These are phyloP conservation scores for Didymella arachidicola DNA, from an alignment of 2,329 filamentous ascomycete species.

Conservation along the genomic window DNA sequence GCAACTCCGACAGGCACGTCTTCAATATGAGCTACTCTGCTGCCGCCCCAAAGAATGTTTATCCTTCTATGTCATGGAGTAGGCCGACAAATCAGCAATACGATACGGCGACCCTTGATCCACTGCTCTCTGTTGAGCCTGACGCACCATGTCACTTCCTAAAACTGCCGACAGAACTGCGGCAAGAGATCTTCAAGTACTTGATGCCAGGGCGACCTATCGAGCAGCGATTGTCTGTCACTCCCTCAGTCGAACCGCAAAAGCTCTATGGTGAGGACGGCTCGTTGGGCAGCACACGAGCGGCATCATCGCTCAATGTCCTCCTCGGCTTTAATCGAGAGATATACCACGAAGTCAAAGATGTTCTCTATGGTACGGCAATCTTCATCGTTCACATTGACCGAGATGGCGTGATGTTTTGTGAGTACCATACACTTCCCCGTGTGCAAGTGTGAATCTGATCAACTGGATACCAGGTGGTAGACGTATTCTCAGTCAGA, in stretches of 20 bases:
- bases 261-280: neutral
- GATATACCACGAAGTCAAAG: neutral
- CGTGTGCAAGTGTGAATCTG: too few species aligned
- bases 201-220: neutral
- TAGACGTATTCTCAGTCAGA: neutral
- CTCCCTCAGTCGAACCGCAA: neutral
- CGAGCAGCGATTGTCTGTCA: neutral
- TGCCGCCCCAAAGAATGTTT: neutral
- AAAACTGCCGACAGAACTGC: neutral
- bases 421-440: neutral
- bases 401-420: neutral
- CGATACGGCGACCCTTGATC: neutral
- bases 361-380: neutral
- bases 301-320: neutral
- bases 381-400: neutral
- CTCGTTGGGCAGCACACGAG: neutral
- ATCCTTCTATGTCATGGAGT: too few species aligned
- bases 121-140: neutral
- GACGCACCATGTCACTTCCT: neutral
- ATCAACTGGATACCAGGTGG: neutral
- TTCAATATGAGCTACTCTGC: too few species aligned
- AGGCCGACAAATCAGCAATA: neutral
- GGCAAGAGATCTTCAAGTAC: neutral
- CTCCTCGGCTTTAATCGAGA: neutral
- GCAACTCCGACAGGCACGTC: neutral